Conservation (phyloP, 2,329 filamentous ascomycete species). For the Eutypa lata region DNA sequence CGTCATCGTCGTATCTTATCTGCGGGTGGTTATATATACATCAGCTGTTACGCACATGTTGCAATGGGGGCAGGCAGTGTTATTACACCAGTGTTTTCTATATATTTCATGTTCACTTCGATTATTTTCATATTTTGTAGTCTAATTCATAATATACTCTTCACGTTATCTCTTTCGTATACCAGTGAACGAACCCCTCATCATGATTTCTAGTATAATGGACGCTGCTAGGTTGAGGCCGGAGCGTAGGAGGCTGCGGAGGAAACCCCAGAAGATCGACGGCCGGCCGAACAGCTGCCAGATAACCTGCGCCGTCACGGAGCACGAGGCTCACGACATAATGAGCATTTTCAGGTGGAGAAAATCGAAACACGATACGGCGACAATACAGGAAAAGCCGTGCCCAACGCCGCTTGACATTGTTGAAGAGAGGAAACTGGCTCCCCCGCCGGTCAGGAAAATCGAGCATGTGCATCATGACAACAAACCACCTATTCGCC, state of each 20-base stretch:
- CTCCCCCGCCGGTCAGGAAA: constrained; percentile 25
- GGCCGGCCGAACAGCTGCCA: constrained; percentile 19
- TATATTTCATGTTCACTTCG: too few species aligned
- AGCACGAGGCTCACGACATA: not conserved
- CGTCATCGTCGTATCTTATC: not conserved
- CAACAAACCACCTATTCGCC: constrained; percentile 10
- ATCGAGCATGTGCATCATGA: constrained; percentile 18
- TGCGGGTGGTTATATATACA: not conserved
- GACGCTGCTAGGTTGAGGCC: constrained; percentile 10
- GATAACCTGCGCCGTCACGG: constrained; percentile 14
- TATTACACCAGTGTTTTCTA: not conserved
- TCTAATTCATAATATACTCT: not conserved
- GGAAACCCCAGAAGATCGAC: constrained; percentile 28
- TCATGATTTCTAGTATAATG: not conserved
- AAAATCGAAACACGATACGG: constrained; percentile 8
- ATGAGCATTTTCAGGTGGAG: constrained; percentile 6
- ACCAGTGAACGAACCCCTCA: not conserved
- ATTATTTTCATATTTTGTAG: not conserved
- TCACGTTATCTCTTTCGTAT: not conserved
- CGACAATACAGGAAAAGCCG: constrained; percentile 9
- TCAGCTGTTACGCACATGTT: not conserved
- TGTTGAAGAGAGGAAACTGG: constrained; percentile 24
- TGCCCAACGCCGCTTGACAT: constrained; percentile 11
- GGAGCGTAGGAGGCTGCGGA: constrained; percentile 27
- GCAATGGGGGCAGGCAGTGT: not conserved